These are phyloP conservation scores for Diplotaxis tenuifolia DNA, from an alignment of 345 rosid species.

Conservation along the genomic window DNA sequence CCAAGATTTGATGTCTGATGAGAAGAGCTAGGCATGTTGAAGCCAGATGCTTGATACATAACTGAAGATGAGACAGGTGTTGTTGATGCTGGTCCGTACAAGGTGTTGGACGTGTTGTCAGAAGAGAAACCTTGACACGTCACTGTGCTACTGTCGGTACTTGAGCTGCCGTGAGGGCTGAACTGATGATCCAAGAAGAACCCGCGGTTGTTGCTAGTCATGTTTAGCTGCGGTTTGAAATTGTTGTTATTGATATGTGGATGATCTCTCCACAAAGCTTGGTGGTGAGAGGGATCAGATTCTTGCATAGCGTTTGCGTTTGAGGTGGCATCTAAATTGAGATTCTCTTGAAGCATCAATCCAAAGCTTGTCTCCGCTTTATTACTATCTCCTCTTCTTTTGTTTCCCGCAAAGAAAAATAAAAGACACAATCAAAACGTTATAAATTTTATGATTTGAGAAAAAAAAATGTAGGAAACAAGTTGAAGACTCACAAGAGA, in stretches of 20 bases:
- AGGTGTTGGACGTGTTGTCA: conserved; percentile 43
- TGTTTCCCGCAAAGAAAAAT: conserved; percentile 26
- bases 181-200: conserved; percentile 64
- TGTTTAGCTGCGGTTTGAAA: conserved; percentile 33
- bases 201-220: conserved; percentile 35
- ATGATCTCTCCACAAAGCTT: conserved; percentile 46
- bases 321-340: conserved; percentile 47
- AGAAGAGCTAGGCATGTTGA: conserved; percentile 29
- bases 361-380: conserved; percentile 65
- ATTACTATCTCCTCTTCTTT: conserved; percentile 57
- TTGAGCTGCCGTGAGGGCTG: conserved; percentile 63
- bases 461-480: neutral
- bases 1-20: conserved; percentile 24
- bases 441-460: neutral
- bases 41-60: conserved; percentile 25
- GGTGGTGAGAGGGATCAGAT: conserved; percentile 40
- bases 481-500: conserved; percentile 53
- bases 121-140: conserved; percentile 56
- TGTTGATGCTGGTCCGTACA: conserved; percentile 53
- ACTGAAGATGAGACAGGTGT: conserved; percentile 50
- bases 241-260: conserved; percentile 41
- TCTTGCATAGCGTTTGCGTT: conserved; percentile 39
- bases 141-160: conserved; percentile 55
- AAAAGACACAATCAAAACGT: neutral
- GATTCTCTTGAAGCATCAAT: conserved; percentile 68